phyloP scores from a whole-genome alignment of 148 eudicot species.

The Pouteria glomerata region DNA sequence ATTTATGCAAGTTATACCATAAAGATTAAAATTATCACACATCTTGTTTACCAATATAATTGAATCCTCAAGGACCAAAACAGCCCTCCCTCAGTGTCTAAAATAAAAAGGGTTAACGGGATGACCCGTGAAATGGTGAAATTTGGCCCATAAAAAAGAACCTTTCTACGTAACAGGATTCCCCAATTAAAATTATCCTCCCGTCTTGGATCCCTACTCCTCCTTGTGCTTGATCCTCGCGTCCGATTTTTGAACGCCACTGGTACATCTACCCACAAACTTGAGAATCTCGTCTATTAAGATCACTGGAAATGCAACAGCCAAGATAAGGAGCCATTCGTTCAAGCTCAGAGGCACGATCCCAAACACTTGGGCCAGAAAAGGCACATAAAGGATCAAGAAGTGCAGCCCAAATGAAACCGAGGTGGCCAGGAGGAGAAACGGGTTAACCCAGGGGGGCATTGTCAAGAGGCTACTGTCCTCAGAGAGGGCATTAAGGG shows the following conservation, averaged over 20 bases:
- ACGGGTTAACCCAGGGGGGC: conserved; percentile 87
- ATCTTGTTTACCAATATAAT: too few relatives aligned
- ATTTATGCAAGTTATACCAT: too few relatives aligned
- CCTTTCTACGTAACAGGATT: too few relatives aligned
- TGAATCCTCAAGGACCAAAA: too few relatives aligned
- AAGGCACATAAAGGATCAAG: conserved; percentile 65
- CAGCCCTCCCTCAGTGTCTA: too few relatives aligned
- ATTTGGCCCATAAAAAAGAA: too few relatives aligned
- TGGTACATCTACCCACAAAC: conserved; percentile 64
- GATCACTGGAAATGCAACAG: conserved; percentile 62
- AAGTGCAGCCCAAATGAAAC: conserved; percentile 71
- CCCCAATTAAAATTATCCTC: too few relatives aligned
- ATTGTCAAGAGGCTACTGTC: conserved; percentile 62
- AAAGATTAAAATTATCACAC: too few relatives aligned
- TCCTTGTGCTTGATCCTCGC: too few relatives aligned
- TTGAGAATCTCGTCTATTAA: conserved; percentile 81
- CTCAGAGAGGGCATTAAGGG: conserved; percentile 70
- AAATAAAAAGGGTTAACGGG: too few relatives aligned
- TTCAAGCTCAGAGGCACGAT: conserved; percentile 69
- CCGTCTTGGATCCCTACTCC: too few relatives aligned
- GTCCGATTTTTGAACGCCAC: conserved; percentile 25
- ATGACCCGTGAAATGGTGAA: too few relatives aligned
- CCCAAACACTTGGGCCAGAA: conserved; percentile 69
- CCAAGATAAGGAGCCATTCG: conserved; percentile 60
- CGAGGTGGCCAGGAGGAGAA: conserved; percentile 65